Base-by-base conservation (phyloP, 306 rosid species). In the Begonia masoniana region DNA sequence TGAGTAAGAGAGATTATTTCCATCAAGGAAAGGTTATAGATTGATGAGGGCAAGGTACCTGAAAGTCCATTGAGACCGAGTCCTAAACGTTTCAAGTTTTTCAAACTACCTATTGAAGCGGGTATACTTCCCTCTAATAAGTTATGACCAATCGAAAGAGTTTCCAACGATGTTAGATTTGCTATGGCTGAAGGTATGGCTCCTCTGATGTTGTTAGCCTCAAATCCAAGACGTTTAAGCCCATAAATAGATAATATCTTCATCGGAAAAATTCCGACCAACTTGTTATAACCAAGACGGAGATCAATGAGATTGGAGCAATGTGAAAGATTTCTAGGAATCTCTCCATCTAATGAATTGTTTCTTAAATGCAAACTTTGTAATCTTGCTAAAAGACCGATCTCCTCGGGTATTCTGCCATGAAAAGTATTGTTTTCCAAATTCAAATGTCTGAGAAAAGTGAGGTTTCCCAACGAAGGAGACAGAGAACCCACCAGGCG, bases 101-200 rank as follows among this genome's bases (percentile, higher is more conserved):
- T 64, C 41, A 87, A 79, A 52, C 64, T 62, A n/a, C 91, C 77
- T 16, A 88, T 31, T 0, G 74, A 74, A 21, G 24, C 3, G 24
- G 56, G 50, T 52, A 0, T 75, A 15, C n/a, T 36, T 0, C 94
- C 94, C 52, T 61, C 52, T n/a, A 88, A 70, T 51, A 57, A 15
- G 50, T 88, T 87, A 41, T 82, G 79, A 52, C 82, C 88, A 88
- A 70, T 60, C 8, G 71, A 78, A 19, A 88, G 54, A 19, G 17
- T 65, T 10, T 52, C 59, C 13, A 84, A 81, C 12, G 80, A 68
- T n/a, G 94, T 76, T 56, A 88, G 68, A 26, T 83, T 88, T 42
- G 76, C 80, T 24, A 88, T 43, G 35, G 74, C 9, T 10, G 55
- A 53, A n/a, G 92, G 84, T 6, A 84, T 56, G 47, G 51, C 16